Conservation (phyloP, 1,284 basidiomycete species). For the Papiliotrema laurentii region DNA sequence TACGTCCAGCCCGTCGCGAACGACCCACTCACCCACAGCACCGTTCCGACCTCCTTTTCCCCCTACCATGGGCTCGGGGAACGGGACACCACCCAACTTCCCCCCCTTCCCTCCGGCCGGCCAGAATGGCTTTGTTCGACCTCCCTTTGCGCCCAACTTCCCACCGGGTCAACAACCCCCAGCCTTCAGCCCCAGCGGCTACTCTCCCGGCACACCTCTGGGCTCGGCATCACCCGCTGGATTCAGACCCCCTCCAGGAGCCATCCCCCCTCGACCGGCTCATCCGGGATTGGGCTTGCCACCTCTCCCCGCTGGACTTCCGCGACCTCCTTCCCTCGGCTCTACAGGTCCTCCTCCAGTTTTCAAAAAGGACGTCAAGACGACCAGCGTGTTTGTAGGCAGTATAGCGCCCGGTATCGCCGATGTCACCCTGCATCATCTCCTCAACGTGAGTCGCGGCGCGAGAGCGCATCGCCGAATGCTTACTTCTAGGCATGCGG, state of each 20-base stretch:
- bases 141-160: constrained; percentile 15
- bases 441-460: constrained; percentile 63
- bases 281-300: constrained; percentile 28
- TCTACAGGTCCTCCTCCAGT: constrained; percentile 9
- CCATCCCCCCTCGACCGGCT: constrained; percentile 13
- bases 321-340: constrained; percentile 15
- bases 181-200: not conserved
- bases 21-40: not conserved
- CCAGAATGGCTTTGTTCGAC: constrained; percentile 9
- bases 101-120: constrained; percentile 11
- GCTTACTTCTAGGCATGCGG: constrained; percentile 69
- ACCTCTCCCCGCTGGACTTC: constrained; percentile 16
- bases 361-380: constrained; percentile 44
- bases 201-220: not conserved
- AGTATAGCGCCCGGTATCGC: constrained; percentile 89
- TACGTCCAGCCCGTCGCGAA: not conserved
- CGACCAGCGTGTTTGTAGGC: constrained; percentile 76
- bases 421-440: constrained; percentile 65
- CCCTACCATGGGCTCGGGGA: not conserved
- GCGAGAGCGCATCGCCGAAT: not conserved
- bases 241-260: constrained; percentile 6
- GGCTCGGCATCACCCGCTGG: no score
- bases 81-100: constrained; percentile 1
- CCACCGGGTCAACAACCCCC: constrained; percentile 2
- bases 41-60: constrained; percentile 1